These are phyloP conservation scores for Trichoderma harzianum DNA, from an alignment of 2,329 filamentous ascomycete species.

Conservation along the genomic window DNA sequence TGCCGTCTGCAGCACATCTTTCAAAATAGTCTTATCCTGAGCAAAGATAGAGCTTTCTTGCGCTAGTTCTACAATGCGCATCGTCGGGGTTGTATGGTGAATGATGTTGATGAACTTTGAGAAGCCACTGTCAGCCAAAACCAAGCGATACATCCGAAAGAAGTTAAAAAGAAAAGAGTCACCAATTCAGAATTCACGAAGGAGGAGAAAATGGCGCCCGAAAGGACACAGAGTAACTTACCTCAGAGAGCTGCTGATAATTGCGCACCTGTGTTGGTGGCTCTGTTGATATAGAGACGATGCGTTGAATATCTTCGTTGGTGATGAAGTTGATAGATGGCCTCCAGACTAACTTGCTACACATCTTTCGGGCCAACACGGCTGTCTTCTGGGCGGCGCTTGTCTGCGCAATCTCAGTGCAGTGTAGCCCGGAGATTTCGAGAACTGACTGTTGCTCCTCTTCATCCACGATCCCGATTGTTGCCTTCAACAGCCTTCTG, in stretches of 20 bases:
- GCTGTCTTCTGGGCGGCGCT: neutral
- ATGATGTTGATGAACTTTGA: neutral
- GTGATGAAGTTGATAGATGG: neutral
- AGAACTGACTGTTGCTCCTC: neutral
- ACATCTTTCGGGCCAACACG: neutral
- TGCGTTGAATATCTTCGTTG: neutral
- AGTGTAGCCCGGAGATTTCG: neutral
- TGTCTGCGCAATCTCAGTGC: neutral
- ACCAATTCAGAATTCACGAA: no score
- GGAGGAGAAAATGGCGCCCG: neutral
- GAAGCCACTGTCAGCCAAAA: neutral
- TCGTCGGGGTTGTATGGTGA: neutral
- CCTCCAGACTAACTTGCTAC: neutral
- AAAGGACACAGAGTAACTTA: neutral
- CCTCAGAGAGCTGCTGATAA: neutral
- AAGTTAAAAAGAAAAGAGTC: neutral
- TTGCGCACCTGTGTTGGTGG: neutral
- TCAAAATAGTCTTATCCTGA: neutral
- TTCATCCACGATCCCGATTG: neutral
- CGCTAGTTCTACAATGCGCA: neutral
- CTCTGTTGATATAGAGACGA: neutral
- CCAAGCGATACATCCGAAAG: neutral
- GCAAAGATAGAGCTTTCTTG: neutral
- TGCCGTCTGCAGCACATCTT: neutral
- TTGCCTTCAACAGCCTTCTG: neutral